Conservation (phyloP, 2,329 filamentous ascomycete species). For the Stachybotrys elegans region DNA sequence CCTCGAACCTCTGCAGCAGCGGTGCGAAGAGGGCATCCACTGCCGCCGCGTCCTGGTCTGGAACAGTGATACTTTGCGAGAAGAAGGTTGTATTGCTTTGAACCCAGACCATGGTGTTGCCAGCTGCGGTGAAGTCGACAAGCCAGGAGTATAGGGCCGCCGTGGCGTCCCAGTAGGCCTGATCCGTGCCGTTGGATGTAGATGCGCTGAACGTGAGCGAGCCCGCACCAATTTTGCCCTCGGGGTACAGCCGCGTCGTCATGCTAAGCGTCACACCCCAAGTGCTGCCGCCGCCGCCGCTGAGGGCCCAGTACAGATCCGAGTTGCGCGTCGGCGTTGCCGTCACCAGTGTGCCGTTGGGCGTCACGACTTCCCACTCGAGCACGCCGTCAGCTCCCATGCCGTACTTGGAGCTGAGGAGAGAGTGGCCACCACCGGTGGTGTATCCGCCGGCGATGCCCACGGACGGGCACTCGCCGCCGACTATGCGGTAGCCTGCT, state of each 20-base stretch:
- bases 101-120: too few relatives aligned
- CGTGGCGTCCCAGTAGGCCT: neutral
- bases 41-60: too few relatives aligned
- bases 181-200: neutral
- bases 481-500: conserved; percentile 39
- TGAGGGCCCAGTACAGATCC: conserved; percentile 37
- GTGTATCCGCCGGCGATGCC: conserved; percentile 39
- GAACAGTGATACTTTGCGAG: too few relatives aligned
- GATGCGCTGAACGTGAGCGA: neutral
- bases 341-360: conserved; percentile 32
- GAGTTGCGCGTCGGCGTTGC: conserved; percentile 30
- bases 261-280: neutral
- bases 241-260: neutral
- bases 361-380: conserved; percentile 39
- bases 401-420: conserved; percentile 35
- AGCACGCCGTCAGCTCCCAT: conserved; percentile 45
- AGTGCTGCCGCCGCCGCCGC: neutral
- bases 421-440: conserved; percentile 42
- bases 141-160: too few relatives aligned
- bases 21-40: too few relatives aligned
- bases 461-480: conserved; percentile 41
- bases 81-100: too few relatives aligned
- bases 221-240: conserved; percentile 18
- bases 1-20: too few relatives aligned
- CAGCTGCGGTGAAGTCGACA: too few relatives aligned